Evolutionary conservation across 371 early-diverging fungal genomes (phyloP), one percentile per base, ranked within the genome.

Genomic region (Phascolomyces articulosus): DNA sequence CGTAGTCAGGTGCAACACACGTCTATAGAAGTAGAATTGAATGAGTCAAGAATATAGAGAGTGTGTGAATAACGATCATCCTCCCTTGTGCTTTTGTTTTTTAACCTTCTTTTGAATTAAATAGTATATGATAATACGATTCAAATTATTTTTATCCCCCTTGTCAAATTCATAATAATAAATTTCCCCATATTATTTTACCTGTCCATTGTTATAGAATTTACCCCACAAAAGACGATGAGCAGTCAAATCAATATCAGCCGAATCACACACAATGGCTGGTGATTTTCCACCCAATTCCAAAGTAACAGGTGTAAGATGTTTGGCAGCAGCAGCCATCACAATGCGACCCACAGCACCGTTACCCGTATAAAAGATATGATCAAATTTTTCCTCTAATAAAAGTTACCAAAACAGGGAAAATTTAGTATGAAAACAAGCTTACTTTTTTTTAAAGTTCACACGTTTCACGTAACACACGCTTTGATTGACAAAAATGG

Each of bases 321-420:
- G 81, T 68, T 92, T 87, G 20, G 91, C 90, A 16, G 95, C 96
- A 15, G 93, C 94, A 8, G 65, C 63, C 84, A 90, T 90, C 28
- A 95, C 85, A 44, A 95, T 83, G 61, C 78, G 87, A 24, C 93
- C 98, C 38, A 97, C 93, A 10, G 67, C 54, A 15, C 91, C 88
- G 69, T 86, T 90, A 59, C 98, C 98, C 4, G 98, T 98, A 76
- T 92, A 98, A 62, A 95, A 94, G 64, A 95, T 95, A 71, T 93
- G 92, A 74, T 96, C 96, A 59, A 90, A 94, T 63, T 76, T 80
- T 57, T 89, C 75, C 61, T 84, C 82, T 78, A 44, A n/a, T n/a
- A n/a, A n/a, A n/a, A n/a, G n/a, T n/a, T n/a, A n/a, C n/a, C n/a
- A n/a, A n/a, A n/a, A n/a, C n/a, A n/a, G n/a, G n/a, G n/a, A n/a